A percentile compares a stretch with the other conserved stretches of the same genome.
Conservation (phyloP, 2,329 filamentous ascomycete genomes). For the Arthrobotrys pseudoclavata region DNA sequence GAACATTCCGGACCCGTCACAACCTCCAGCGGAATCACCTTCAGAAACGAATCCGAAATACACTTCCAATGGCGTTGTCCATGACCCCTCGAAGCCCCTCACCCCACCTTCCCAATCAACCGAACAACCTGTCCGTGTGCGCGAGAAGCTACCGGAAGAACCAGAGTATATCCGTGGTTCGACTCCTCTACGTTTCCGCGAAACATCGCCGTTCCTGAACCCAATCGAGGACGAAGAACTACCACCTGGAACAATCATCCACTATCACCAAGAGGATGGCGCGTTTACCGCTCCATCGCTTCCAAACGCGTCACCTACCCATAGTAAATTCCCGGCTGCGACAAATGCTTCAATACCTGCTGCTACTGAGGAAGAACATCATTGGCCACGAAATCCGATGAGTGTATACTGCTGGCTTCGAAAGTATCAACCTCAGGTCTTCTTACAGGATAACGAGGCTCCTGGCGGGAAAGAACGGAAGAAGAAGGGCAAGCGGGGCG, state of each 20-base stretch:
- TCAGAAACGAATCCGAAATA: slow-evolving; percentile 46
- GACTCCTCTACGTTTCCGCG: slow-evolving; percentile 62
- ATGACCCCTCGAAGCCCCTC: slow-evolving; percentile 54
- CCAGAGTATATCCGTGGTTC: slow-evolving; percentile 60
- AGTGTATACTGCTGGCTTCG: slow-evolving; percentile 97
- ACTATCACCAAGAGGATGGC: slow-evolving; percentile 57
- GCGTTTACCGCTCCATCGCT: slow-evolving; percentile 43
- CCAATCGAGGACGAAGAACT: slow-evolving; percentile 59
- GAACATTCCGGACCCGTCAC: slow-evolving; percentile 7
- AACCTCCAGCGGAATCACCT: slow-evolving; percentile 16
- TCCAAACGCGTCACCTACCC: slow-evolving; percentile 65
- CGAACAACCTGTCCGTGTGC: slow-evolving; percentile 34
- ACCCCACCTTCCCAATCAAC: slow-evolving; percentile 46
- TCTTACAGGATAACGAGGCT: slow-evolving; percentile 80
- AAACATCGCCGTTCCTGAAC: slow-evolving; percentile 62
- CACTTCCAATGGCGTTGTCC: slow-evolving; percentile 48
- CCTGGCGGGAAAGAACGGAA: slow-evolving; percentile 64
- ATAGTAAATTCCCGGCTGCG: slow-evolving; percentile 67
- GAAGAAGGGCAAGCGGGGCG: slow-evolving; percentile 65
- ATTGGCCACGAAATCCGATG: slow-evolving; percentile 80
- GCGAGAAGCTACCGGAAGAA: slow-evolving; percentile 40
- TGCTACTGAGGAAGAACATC: slow-evolving; percentile 69
- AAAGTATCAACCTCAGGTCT: slow-evolving; percentile 84
- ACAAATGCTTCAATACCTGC: slow-evolving; percentile 65
- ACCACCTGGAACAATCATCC: slow-evolving; percentile 53